Conservation (phyloP, 164 flowering plant species). For the Euptelea pleiosperma region DNA sequence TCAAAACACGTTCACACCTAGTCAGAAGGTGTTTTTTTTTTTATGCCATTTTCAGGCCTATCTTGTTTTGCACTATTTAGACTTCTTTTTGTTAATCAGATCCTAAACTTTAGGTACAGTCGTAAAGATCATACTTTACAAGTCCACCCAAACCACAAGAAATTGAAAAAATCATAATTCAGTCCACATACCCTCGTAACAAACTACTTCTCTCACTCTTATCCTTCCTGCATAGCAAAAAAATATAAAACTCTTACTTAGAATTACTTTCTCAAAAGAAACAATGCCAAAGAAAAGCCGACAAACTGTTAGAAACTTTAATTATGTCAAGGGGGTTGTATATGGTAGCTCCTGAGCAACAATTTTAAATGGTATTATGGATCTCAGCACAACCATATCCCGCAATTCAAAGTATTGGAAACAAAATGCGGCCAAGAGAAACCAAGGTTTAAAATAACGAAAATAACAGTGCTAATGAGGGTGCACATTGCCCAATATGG, state of each 20-base stretch:
- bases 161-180: not conserved
- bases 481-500: too few species aligned
- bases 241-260: not conserved
- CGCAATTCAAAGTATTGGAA: too few species aligned
- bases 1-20: too few species aligned
- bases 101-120: not conserved
- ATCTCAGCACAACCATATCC: too few species aligned
- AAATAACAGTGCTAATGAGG: too few species aligned
- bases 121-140: too few species aligned
- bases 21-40: not conserved
- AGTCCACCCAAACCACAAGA: not conserved
- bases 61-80: too few species aligned
- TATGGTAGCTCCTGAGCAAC: too few species aligned
- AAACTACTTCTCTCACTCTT: conserved; percentile 16
- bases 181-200: conserved; percentile 17
- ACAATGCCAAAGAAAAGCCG: not conserved
- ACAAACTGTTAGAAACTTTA: not conserved
- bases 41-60: not conserved
- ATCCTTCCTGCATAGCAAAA: conserved; percentile 17
- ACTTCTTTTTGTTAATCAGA: not conserved
- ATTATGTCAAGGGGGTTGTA: not conserved
- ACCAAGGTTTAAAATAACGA: too few species aligned
- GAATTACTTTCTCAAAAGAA: not conserved
- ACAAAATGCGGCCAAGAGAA: too few species aligned
- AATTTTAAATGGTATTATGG: too few species aligned